Conservation (phyloP, 1,284 basidiomycete genomes). For the Cryptococcus maquisensis region DNA sequence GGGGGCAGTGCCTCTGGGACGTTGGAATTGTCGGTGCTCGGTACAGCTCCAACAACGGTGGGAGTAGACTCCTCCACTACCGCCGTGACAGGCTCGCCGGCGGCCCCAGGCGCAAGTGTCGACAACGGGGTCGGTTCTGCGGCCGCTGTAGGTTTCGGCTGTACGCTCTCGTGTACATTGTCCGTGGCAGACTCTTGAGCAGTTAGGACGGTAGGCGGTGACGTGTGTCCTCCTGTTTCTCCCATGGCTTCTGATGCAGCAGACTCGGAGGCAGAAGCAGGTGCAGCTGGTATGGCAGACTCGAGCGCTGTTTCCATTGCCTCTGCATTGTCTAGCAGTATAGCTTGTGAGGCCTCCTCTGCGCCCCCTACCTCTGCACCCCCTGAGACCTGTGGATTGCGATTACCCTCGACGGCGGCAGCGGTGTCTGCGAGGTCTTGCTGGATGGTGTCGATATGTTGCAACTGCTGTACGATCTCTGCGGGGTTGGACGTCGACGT, state of each 20-base stretch:
- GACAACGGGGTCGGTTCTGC: slow-evolving; percentile 3
- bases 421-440: slow-evolving; percentile 35
- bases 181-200: not conserved
- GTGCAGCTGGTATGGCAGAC: slow-evolving; percentile 7
- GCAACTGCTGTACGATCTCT: slow-evolving; percentile 26
- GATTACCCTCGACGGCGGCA: slow-evolving; percentile 13
- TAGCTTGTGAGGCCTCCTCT: slow-evolving; percentile 2
- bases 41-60: not conserved
- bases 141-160: slow-evolving; percentile 11
- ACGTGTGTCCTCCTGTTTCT: not conserved
- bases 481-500: slow-evolving; percentile 4
- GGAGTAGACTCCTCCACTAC: not conserved
- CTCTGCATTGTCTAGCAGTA: slow-evolving; percentile 20
- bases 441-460: slow-evolving; percentile 30
- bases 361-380: slow-evolving; percentile 3
- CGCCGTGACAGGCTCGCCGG: not conserved
- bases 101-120: not conserved
- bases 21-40: not conserved
- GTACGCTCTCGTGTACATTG: too few relatives aligned
- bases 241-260: not conserved
- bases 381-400: not conserved
- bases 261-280: not conserved
- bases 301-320: slow-evolving; percentile 23
- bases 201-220: not conserved
- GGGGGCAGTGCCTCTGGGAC: not conserved